Conservation (phyloP, 306 rosid genomes). For the Prunus mira region DNA sequence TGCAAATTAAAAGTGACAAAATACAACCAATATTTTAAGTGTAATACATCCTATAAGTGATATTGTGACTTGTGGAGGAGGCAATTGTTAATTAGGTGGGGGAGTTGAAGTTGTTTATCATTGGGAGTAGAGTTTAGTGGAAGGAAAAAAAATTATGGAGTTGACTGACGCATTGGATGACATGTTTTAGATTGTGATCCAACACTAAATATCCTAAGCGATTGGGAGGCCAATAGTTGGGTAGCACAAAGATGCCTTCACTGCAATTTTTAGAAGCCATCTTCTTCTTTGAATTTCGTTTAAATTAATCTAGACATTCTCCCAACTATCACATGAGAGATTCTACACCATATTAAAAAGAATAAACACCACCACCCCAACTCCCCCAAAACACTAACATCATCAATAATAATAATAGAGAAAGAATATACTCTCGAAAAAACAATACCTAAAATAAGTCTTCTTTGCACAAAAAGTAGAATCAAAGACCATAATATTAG, state of each 20-base stretch:
- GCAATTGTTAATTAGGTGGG: neutral
- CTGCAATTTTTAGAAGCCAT: neutral
- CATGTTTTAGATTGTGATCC: neutral
- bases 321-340: neutral
- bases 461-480: slow-evolving; percentile 76
- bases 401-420: too few species aligned
- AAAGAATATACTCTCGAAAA: too few species aligned
- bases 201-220: neutral
- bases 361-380: slow-evolving; percentile 22
- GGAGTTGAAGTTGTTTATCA: neutral
- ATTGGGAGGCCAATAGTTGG: neutral
- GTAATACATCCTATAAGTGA: too few species aligned
- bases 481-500: slow-evolving; percentile 61
- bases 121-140: neutral
- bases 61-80: too few species aligned
- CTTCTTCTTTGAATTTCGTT: neutral
- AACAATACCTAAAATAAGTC: too few species aligned
- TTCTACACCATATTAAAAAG: neutral
- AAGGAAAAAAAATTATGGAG: neutral
- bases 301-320: neutral
- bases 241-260: neutral
- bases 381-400: neutral
- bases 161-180: slow-evolving; percentile 20
- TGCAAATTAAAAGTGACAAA: too few species aligned
- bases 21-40: too few species aligned